Conservation (phyloP, 768 basidiomycete genomes). For the Mycena belliarum region DNA sequence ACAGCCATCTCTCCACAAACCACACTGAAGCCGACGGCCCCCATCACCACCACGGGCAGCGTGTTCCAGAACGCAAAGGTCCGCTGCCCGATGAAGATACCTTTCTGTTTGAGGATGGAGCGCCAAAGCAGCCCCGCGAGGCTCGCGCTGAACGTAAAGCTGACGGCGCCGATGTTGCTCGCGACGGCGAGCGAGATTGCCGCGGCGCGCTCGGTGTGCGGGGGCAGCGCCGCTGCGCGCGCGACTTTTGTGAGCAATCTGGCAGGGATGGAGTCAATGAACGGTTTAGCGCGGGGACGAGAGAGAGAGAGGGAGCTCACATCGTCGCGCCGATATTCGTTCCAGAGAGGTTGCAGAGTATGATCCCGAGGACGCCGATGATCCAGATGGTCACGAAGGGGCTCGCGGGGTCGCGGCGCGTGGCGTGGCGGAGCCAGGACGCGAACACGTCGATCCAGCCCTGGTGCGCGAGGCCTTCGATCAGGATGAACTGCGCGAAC, state of each 20-base stretch:
- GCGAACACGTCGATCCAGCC: conserved; percentile 91
- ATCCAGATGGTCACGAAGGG: conserved; percentile 47
- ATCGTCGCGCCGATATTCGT: conserved; percentile 90
- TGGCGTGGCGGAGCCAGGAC: conserved; percentile 49
- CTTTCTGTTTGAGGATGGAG: conserved; percentile 71
- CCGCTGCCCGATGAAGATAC: conserved; percentile 56
- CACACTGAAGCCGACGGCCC: conserved; percentile 63
- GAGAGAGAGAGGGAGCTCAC: background rate
- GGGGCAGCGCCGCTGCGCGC: conserved; percentile 46
- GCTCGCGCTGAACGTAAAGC: conserved; percentile 84
- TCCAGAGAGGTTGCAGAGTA: conserved; percentile 72
- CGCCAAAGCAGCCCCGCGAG: conserved; percentile 89
- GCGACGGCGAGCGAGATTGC: conserved; percentile 80
- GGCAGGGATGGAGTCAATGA: background rate
- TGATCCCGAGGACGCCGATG: conserved; percentile 60
- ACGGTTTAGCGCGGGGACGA: background rate
- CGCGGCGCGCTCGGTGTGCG: conserved; percentile 48
- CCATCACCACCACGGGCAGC: conserved; percentile 65
- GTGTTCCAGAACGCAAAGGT: conserved; percentile 77
- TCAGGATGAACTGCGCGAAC: conserved; percentile 92
- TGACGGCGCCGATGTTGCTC: conserved; percentile 89
- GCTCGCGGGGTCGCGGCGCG: conserved; percentile 25
- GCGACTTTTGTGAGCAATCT: conserved; percentile 76
- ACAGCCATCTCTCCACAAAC: conserved; percentile 79
- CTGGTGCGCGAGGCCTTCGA: conserved; percentile 75